Percentiles rank a stretch among this genome's conserved stretches.
These are phyloP conservation scores for Suhomyces vadensis DNA, from an alignment of 805 yeast genomes.

Conservation along the genomic window DNA sequence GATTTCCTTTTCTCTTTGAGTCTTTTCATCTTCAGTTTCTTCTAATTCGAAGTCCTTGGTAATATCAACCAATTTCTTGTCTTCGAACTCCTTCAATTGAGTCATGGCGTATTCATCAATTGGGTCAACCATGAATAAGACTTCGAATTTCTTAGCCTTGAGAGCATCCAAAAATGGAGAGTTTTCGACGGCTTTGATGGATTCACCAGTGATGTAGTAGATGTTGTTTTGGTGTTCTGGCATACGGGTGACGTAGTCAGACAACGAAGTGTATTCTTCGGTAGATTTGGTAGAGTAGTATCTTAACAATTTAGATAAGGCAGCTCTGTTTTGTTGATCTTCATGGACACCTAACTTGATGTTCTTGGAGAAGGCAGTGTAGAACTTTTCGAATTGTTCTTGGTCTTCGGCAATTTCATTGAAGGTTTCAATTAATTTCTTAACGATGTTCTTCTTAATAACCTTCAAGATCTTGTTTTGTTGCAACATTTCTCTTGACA, in stretches of 20 bases:
- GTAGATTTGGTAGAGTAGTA: slow-evolving; percentile 94
- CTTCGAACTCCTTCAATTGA: slow-evolving; percentile 98
- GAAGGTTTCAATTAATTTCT: slow-evolving; percentile 97
- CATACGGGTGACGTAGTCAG: slow-evolving; percentile 99
- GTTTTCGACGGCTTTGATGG: slow-evolving; percentile 94
- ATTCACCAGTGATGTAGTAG: slow-evolving; percentile 99
- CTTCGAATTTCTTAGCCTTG: slow-evolving; percentile 98
- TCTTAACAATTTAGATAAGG: slow-evolving; percentile 95
- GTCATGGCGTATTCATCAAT: slow-evolving; percentile 99
- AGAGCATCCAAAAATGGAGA: slow-evolving; percentile 99
- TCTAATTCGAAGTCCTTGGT: slow-evolving; percentile 98
- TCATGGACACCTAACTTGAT: slow-evolving; percentile 98
- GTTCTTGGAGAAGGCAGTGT: slow-evolving; percentile 97
- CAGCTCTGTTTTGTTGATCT: slow-evolving; percentile 95
- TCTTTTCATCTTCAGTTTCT: slow-evolving; percentile 98
- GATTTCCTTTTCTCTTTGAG: slow-evolving; percentile 86
- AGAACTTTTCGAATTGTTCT: slow-evolving; percentile 98
- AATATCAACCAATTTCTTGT: slow-evolving; percentile 97
- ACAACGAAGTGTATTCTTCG: slow-evolving; percentile 91
- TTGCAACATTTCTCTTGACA: slow-evolving; percentile 99
- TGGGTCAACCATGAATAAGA: slow-evolving; percentile 96
- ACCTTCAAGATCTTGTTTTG: slow-evolving; percentile 99
- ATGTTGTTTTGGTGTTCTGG: slow-evolving; percentile 99
- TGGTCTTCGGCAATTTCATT: slow-evolving; percentile 98
- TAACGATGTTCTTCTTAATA: slow-evolving; percentile 97